These are phyloP conservation scores for Talaromyces sp. DNA, from an alignment of 2,329 filamentous ascomycete genomes.

Conservation along the genomic window DNA sequence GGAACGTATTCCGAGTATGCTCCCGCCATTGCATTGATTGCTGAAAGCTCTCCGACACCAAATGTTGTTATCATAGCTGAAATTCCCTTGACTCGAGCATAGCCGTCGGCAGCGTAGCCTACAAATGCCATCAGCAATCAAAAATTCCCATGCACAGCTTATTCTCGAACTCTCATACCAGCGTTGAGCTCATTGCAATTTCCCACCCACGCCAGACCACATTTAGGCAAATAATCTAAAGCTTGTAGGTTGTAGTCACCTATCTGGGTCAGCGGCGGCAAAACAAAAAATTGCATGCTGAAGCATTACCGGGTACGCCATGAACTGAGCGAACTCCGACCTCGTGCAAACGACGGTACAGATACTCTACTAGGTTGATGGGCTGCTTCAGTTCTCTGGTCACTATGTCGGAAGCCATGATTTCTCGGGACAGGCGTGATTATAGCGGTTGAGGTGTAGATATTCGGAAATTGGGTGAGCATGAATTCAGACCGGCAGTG, in stretches of 20 bases:
- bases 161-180: constrained; percentile 33
- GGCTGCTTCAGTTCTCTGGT: constrained; percentile 38
- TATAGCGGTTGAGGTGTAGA: not conserved
- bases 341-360: constrained; percentile 49
- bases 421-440: not conserved
- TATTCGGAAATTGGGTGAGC: not conserved
- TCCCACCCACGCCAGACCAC: constrained; percentile 56
- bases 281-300: constrained; percentile 22
- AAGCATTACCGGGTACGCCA: constrained; percentile 52
- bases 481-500: not conserved
- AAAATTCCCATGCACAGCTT: not conserved
- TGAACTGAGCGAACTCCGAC: constrained; percentile 49
- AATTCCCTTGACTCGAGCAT: constrained; percentile 66
- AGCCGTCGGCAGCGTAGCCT: constrained; percentile 71
- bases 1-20: constrained; percentile 69
- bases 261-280: constrained; percentile 19
- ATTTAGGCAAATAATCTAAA: constrained; percentile 56
- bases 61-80: constrained; percentile 68
- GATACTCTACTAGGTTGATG: constrained; percentile 47
- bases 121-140: not conserved
- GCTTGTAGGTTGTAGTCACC: constrained; percentile 65
- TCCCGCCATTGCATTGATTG: constrained; percentile 70
- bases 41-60: constrained; percentile 65
- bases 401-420: constrained; percentile 30
- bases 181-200: constrained; percentile 62